Evolutionary conservation across 139 green algal genomes (phyloP).

Genomic region (Asterochloris erici): DNA sequence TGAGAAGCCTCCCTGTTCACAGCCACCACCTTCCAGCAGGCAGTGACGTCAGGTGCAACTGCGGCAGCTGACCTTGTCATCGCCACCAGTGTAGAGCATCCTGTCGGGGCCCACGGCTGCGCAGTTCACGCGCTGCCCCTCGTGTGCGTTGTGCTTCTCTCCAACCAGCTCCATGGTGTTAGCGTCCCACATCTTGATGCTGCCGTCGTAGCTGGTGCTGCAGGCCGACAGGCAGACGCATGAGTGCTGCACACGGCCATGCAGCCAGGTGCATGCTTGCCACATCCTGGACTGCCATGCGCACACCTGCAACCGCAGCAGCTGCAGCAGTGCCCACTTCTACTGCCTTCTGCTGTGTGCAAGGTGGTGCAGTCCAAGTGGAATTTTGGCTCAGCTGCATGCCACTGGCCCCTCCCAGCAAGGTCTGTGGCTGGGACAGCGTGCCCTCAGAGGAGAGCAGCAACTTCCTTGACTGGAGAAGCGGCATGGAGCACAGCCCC

Average conservation of each 20-base stretch:
- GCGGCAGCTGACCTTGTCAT: slow-evolving; percentile 45
- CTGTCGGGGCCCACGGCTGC: slow-evolving; percentile 39
- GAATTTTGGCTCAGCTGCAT: no score
- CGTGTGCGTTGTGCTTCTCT: slow-evolving; percentile 43
- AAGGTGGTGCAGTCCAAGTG: no score
- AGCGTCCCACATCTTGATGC: slow-evolving; percentile 64
- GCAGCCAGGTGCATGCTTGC: background rate
- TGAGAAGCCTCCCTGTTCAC: background rate
- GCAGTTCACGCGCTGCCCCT: slow-evolving; percentile 54
- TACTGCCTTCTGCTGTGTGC: no score
- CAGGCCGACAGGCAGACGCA: no score
- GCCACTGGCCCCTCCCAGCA: no score
- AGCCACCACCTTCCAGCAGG: background rate
- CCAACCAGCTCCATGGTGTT: slow-evolving; percentile 55
- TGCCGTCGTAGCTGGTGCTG: slow-evolving; percentile 48
- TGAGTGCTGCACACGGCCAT: background rate
- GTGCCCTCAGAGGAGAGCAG: no score
- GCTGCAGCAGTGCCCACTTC: no score
- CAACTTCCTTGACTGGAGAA: no score
- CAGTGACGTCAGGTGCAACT: background rate
- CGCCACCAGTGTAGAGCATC: slow-evolving; percentile 69
- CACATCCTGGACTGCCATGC: no score
- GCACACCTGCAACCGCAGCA: background rate
- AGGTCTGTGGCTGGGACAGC: no score
- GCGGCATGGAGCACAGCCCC: background rate